These are phyloP conservation scores for Irpex sp. DNA, from an alignment of 1,284 basidiomycete genomes.

Conservation along the genomic window DNA sequence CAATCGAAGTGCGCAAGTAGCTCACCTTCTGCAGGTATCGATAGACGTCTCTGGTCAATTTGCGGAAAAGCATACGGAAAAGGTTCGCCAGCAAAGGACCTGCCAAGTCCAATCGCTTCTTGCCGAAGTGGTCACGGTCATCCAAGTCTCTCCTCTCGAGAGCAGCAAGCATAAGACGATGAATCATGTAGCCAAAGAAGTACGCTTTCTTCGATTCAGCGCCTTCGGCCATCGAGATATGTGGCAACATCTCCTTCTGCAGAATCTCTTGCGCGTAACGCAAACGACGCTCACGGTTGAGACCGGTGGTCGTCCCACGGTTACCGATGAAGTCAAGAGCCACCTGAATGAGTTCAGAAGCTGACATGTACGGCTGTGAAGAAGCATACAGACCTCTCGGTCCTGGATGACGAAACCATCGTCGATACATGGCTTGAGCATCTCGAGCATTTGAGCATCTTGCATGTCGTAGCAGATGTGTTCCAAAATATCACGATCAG, in stretches of 20 bases:
- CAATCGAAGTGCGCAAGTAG: background rate
- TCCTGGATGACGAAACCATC: slow-evolving; percentile 99
- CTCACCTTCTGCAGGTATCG: slow-evolving; percentile 93
- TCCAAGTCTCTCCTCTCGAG: slow-evolving; percentile 94
- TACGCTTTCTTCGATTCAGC: slow-evolving; percentile 99
- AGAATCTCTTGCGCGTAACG: slow-evolving; percentile 97
- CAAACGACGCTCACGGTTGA: slow-evolving; percentile 89
- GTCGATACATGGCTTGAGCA: slow-evolving; percentile 98
- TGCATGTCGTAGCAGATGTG: slow-evolving; percentile 99
- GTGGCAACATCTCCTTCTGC: slow-evolving; percentile 98
- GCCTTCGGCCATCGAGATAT: slow-evolving; percentile 94
- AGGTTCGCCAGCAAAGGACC: slow-evolving; percentile 93
- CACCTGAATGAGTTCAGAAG: slow-evolving; percentile 30
- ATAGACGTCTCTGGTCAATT: slow-evolving; percentile 96
- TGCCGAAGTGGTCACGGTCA: slow-evolving; percentile 99
- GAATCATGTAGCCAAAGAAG: slow-evolving; percentile 99
- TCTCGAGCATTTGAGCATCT: slow-evolving; percentile 94
- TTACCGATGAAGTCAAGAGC: slow-evolving; percentile 98
- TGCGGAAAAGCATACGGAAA: slow-evolving; percentile 97
- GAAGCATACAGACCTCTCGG: slow-evolving; percentile 64
- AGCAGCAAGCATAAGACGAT: slow-evolving; percentile 90
- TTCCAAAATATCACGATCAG: slow-evolving; percentile 95
- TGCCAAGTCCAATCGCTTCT: slow-evolving; percentile 95
- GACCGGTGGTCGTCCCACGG: slow-evolving; percentile 93
- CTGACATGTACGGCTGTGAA: background rate